Evolutionary conservation across 2,329 filamentous ascomycete species (phyloP).

Genomic region (Claviceps capensis): DNA sequence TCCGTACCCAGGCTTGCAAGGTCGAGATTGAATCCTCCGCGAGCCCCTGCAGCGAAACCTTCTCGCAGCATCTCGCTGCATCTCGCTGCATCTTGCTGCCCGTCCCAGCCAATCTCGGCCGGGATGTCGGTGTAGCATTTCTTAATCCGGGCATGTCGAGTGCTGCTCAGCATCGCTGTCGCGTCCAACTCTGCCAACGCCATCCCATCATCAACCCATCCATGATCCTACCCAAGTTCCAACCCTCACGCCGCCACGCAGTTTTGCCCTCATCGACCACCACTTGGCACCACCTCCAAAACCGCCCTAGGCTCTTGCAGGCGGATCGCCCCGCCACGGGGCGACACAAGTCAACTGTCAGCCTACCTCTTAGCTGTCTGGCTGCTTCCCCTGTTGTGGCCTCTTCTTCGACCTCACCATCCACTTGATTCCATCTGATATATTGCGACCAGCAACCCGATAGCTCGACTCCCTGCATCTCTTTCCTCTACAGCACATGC

Average conservation of each 20-base stretch:
- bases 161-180: constrained; percentile 10
- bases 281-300: constrained; percentile 2
- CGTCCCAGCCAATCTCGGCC: background rate
- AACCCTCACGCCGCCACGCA: background rate
- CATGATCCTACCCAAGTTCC: background rate
- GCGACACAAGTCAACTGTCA: constrained; percentile 7
- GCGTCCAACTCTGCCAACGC: constrained; percentile 1
- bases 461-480: constrained; percentile 1
- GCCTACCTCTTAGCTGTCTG: background rate
- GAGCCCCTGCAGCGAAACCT: background rate
- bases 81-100: background rate
- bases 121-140: background rate
- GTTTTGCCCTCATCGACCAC: constrained; percentile 2
- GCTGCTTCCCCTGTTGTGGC: background rate
- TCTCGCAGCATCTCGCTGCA: background rate
- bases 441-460: background rate
- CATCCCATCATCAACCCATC: constrained; percentile 3
- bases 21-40: background rate
- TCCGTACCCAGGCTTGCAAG: too few species aligned
- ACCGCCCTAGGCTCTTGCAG: constrained; percentile 10
- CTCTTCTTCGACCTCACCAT: background rate
- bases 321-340: constrained; percentile 15
- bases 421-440: background rate
- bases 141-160: constrained; percentile 16
- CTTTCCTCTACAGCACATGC: constrained; percentile 1